These are phyloP conservation scores for Atkinsonella hypoxylon DNA, from an alignment of 2,329 filamentous ascomycete genomes.

Conservation along the genomic window DNA sequence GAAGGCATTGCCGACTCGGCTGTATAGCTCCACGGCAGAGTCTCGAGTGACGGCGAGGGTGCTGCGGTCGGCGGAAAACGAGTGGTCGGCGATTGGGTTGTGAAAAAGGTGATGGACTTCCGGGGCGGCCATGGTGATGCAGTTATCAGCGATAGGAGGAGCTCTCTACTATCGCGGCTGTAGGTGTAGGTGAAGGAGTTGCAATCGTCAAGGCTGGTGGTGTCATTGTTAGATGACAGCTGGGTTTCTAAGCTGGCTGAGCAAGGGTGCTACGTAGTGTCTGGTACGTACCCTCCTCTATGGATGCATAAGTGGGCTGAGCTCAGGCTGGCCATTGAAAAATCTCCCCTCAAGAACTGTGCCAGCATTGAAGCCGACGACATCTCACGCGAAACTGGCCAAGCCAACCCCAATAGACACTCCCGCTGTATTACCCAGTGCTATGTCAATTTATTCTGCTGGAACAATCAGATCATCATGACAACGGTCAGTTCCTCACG, in stretches of 20 bases:
- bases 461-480: constrained; percentile 15
- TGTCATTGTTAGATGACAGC: constrained; percentile 2
- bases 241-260: constrained; percentile 1
- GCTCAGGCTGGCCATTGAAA: not conserved
- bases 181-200: constrained; percentile 1
- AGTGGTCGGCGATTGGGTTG: constrained; percentile 91
- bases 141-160: constrained; percentile 35
- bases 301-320: not conserved
- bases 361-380: not conserved
- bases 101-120: constrained; percentile 97
- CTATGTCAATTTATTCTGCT: not conserved
- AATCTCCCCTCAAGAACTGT: constrained; percentile 2
- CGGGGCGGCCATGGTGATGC: constrained; percentile 59
- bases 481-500: constrained; percentile 27
- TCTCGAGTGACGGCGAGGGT: constrained; percentile 87
- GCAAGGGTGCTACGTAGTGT: not conserved
- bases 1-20: constrained; percentile 59
- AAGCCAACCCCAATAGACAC: not conserved
- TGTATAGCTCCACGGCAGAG: constrained; percentile 80
- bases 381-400: not conserved
- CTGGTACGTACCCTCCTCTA: not conserved
- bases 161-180: constrained; percentile 84
- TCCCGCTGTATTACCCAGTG: not conserved
- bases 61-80: constrained; percentile 84
- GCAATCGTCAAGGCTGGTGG: not conserved